Base-by-base conservation (phyloP, 2,329 filamentous ascomycete species). In the Bipolaris gigantea region DNA sequence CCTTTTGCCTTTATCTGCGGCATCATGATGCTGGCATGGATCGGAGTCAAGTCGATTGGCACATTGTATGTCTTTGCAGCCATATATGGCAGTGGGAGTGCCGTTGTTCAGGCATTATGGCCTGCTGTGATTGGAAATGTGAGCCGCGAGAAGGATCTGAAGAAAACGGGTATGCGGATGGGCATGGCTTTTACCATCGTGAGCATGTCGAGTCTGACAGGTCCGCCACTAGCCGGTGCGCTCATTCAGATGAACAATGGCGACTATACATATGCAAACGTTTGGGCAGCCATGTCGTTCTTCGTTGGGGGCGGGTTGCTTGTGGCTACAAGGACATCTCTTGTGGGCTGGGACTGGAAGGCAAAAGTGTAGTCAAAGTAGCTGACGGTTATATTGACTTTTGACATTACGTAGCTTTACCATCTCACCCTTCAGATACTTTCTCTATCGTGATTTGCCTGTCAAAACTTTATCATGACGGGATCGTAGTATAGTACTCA, bases 1-100 rank as follows among this genome's bases (percentile, higher is more conserved):
- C 46, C 77, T 0, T 78, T 81, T 42, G 76, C 75, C 1, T 66
- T 79, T n/a, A 57, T 78, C 13, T 73, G 80, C 15, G 77, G 77
- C 6, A 67, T 80, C 27, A 75, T 84, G 64, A 70, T 71, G 65
- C 73, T 64, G 39, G 62, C 56, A 6, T 74, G 69, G 70, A 68
- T 70, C 7, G 66, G 65, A 7, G 66, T 73, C 2, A 57, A 65
- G 21, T 62, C 64, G 1, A 46, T 66, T 0, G 60, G 47, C 6
- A 60, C 62, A 0, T 43, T 74, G 40, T 73, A 71, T 47, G 61
- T 59, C 2, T 73, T 72, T n/a, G 66, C 69, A 3, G 59, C 63
- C 25, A 56, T 73, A 36, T 72, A 72, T 47, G 70, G 71, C 6
- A 62, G 65, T 18, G 62, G 55, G 0, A 63, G 62, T 36, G 67